Conservation (phyloP, 1,284 basidiomycete genomes). For the Sanghuangporus weigelae region DNA sequence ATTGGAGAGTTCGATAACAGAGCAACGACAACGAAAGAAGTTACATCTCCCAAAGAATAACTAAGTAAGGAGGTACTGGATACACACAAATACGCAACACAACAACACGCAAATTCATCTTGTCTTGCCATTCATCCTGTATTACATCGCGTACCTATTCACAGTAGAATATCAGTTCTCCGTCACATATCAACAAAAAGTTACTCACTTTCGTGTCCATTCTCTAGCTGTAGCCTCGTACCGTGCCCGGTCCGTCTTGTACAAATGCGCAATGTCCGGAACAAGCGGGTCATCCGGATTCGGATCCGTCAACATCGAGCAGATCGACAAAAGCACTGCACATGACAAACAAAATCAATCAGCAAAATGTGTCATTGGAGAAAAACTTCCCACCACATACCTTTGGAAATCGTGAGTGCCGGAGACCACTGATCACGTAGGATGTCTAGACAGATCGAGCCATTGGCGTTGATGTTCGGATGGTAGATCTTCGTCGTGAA, state of each 20-base stretch:
- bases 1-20: not conserved
- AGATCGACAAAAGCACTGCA: constrained; percentile 87
- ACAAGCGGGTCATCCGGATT: constrained; percentile 94
- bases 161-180: not conserved
- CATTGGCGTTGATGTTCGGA: constrained; percentile 97
- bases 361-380: not conserved
- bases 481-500: constrained; percentile 99
- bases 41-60: constrained; percentile 12
- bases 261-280: constrained; percentile 81
- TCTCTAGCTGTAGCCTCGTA: constrained; percentile 95
- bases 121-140: constrained; percentile 4
- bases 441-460: constrained; percentile 98
- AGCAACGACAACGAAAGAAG: constrained; percentile 1
- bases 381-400: constrained; percentile 37
- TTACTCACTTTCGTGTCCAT: constrained; percentile 92
- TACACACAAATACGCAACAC: not conserved
- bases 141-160: constrained; percentile 55
- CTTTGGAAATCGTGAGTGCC: constrained; percentile 97
- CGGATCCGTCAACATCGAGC: constrained; percentile 95
- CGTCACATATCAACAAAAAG: constrained; percentile 25
- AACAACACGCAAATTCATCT: not conserved
- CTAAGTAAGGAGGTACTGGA: constrained; percentile 4
- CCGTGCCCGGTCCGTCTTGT: constrained; percentile 91
- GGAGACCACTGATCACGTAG: constrained; percentile 98
- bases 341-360: not conserved